Conservation (phyloP, 2,329 filamentous ascomycete genomes). For the Colletotrichum eleusines region DNA sequence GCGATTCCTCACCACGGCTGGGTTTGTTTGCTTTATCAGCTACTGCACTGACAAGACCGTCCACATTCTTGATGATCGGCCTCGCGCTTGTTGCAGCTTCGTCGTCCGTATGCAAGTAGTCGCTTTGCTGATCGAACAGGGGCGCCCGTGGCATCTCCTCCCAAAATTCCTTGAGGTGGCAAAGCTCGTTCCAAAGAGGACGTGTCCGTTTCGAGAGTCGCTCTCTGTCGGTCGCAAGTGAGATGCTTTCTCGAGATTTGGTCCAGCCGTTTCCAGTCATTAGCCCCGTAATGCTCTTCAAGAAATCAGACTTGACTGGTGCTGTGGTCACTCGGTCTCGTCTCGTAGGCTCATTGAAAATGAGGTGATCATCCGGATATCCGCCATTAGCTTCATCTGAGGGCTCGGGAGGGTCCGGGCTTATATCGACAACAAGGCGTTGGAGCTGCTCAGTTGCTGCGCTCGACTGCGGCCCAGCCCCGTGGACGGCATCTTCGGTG, state of each 20-base stretch:
- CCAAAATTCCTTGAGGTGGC: constrained; percentile 15
- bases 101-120: constrained; percentile 25
- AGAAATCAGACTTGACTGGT: neutral
- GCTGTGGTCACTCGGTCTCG: constrained; percentile 3
- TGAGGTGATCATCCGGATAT: constrained; percentile 30
- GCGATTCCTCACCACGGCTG: constrained; percentile 1
- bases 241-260: too few relatives aligned
- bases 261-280: constrained; percentile 25
- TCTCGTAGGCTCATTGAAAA: constrained; percentile 16
- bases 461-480: neutral
- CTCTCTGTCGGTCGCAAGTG: neutral
- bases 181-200: constrained; percentile 21
- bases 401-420: neutral
- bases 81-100: neutral
- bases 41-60: constrained; percentile 2
- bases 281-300: constrained; percentile 27
- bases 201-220: constrained; percentile 14
- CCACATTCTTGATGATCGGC: constrained; percentile 1
- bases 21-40: constrained; percentile 6
- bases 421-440: constrained; percentile 11
- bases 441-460: constrained; percentile 3
- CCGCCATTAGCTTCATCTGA: neutral
- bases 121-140: constrained; percentile 11
- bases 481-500: neutral
- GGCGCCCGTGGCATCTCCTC: constrained; percentile 20